Conservation (phyloP, 2,329 filamentous ascomycete species). For the Lasiodiplodia gonubiensis region DNA sequence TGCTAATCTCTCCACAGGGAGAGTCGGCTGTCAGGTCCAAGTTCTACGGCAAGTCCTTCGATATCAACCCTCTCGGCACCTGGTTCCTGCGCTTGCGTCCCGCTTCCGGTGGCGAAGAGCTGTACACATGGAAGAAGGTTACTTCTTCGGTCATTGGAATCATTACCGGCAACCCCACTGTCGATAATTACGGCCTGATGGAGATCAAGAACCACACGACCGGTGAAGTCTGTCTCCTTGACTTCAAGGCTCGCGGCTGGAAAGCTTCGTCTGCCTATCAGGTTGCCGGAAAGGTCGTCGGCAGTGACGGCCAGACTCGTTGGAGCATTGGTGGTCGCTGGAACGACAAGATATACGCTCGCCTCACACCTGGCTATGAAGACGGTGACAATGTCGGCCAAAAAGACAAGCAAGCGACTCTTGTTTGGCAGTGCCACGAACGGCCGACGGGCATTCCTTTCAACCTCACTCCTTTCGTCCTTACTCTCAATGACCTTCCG, state of each 20-base stretch:
- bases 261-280: slow-evolving; percentile 91
- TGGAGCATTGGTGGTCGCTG: slow-evolving; percentile 93
- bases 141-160: slow-evolving; percentile 98
- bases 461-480: slow-evolving; percentile 94
- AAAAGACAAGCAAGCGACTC: slow-evolving; percentile 73
- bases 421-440: slow-evolving; percentile 89
- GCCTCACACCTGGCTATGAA: slow-evolving; percentile 89
- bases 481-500: slow-evolving; percentile 91
- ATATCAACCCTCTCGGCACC: slow-evolving; percentile 93
- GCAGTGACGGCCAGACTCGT: slow-evolving; percentile 76
- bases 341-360: slow-evolving; percentile 97
- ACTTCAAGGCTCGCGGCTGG: slow-evolving; percentile 97
- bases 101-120: slow-evolving; percentile 74
- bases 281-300: slow-evolving; percentile 83
- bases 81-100: slow-evolving; percentile 93
- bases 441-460: slow-evolving; percentile 88
- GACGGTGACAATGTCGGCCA: slow-evolving; percentile 49
- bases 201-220: slow-evolving; percentile 98
- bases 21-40: slow-evolving; percentile 95
- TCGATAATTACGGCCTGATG: slow-evolving; percentile 98
- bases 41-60: slow-evolving; percentile 97
- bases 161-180: slow-evolving; percentile 91
- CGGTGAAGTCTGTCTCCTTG: slow-evolving; percentile 83
- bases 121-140: slow-evolving; percentile 99
- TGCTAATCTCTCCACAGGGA: slow-evolving; percentile 57